These are phyloP conservation scores for Elsinoe arachidis DNA, from an alignment of 2,329 filamentous ascomycete genomes.

Conservation along the genomic window DNA sequence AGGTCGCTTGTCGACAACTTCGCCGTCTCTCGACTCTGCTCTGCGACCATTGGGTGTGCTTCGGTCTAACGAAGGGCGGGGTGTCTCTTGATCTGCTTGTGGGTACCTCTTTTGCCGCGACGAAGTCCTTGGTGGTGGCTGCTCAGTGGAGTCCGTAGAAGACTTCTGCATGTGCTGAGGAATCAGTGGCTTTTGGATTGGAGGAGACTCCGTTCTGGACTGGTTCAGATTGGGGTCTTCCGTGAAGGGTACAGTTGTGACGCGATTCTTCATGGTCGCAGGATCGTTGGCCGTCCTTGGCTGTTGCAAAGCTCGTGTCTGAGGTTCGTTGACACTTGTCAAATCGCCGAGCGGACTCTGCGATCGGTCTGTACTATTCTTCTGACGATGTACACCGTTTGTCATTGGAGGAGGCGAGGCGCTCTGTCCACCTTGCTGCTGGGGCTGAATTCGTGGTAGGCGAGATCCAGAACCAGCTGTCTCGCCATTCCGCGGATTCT, in stretches of 20 bases:
- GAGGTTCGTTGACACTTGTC: background rate
- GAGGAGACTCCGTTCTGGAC: background rate
- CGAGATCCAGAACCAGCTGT: slow-evolving; percentile 43
- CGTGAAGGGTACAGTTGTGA: background rate
- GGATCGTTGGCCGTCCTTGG: background rate
- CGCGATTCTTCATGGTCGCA: slow-evolving; percentile 9
- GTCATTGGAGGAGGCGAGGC: background rate
- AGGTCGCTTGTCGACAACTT: background rate
- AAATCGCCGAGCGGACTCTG: slow-evolving; percentile 6
- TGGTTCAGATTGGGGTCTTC: slow-evolving; percentile 5
- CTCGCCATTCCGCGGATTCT: slow-evolving; percentile 27
- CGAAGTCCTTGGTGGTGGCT: slow-evolving; percentile 10
- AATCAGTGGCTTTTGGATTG: slow-evolving; percentile 3
- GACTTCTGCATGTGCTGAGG: background rate
- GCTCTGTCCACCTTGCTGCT: background rate
- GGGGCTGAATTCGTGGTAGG: slow-evolving; percentile 34
- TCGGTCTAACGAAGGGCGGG: slow-evolving; percentile 3
- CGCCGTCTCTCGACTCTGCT: slow-evolving; percentile 7
- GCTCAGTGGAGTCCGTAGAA: slow-evolving; percentile 6
- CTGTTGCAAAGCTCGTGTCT: background rate
- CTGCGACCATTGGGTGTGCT: background rate
- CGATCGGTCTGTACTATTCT: slow-evolving; percentile 14
- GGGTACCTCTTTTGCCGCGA: slow-evolving; percentile 11
- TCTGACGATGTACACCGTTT: slow-evolving; percentile 13
- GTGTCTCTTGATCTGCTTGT: slow-evolving; percentile 10